These are phyloP conservation scores for Candida sanyaensis DNA, from an alignment of 1,139 yeast genomes.

Conservation along the genomic window DNA sequence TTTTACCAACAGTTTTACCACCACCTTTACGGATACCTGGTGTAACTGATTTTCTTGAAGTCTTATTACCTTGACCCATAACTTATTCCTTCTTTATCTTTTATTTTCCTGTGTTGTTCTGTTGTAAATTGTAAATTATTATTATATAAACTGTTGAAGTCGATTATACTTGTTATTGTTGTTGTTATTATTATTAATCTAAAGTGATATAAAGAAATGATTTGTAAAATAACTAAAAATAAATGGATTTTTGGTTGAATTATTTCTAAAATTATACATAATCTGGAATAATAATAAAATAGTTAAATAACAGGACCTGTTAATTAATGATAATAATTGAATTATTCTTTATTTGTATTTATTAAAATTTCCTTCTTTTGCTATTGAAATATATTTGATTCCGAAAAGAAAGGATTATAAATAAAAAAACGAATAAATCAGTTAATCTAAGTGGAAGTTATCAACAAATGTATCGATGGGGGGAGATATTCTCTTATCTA, in stretches of 20 bases:
- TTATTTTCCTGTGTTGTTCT: too few relatives aligned
- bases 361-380: too few relatives aligned
- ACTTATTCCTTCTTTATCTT: not conserved
- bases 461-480: too few relatives aligned
- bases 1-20: slow-evolving; percentile 31
- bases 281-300: slow-evolving; percentile 1
- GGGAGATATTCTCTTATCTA: too few relatives aligned
- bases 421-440: too few relatives aligned
- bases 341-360: too few relatives aligned
- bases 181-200: not conserved
- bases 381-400: too few relatives aligned
- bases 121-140: not conserved
- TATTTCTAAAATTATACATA: slow-evolving; percentile 11
- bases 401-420: too few relatives aligned
- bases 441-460: too few relatives aligned
- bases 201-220: slow-evolving; percentile 11
- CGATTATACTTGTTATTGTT: not conserved
- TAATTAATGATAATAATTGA: too few relatives aligned
- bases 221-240: slow-evolving; percentile 11
- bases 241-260: slow-evolving; percentile 9
- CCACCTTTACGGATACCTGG: slow-evolving; percentile 1
- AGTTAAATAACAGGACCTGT: too few relatives aligned
- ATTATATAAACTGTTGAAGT: not conserved
- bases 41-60: slow-evolving; percentile 19
- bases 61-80: slow-evolving; percentile 4